phyloP scores from a whole-genome alignment of 148 eudicot genomes.

The Persicaria tinctoria region DNA sequence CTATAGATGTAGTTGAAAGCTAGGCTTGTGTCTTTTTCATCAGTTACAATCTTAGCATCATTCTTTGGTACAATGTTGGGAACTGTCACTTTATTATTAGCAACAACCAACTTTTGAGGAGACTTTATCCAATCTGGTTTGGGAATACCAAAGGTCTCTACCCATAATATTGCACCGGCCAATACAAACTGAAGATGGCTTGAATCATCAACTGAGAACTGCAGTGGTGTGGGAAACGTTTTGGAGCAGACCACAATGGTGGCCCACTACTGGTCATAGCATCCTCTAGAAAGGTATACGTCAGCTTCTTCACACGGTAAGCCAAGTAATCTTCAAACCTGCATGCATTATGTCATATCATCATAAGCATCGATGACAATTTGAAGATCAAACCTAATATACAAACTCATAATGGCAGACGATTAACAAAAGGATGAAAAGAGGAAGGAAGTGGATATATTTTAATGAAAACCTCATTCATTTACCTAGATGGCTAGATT shows the following conservation, averaged over 20 bases:
- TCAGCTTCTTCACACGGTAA: conserved; percentile 34
- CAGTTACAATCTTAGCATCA: conserved; percentile 31
- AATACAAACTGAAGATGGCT: conserved; percentile 29
- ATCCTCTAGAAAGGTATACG: conserved; percentile 38
- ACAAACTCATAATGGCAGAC: no score
- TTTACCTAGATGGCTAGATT: no score
- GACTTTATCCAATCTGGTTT: conserved; percentile 34
- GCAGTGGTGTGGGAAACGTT: conserved; percentile 33
- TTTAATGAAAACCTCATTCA: no score
- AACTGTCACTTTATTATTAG: conserved; percentile 27
- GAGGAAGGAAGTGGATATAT: no score
- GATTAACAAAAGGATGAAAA: no score
- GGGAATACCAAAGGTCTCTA: conserved; percentile 36
- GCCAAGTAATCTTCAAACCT: conserved; percentile 47
- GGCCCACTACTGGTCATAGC: conserved; percentile 31
- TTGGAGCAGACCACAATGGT: conserved; percentile 46
- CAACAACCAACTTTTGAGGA: conserved; percentile 23
- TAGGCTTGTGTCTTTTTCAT: conserved; percentile 36
- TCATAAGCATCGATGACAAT: no score
- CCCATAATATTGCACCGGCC: conserved; percentile 33
- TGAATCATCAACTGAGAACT: conserved; percentile 28
- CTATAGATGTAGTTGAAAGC: conserved; percentile 28
- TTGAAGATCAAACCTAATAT: no score
- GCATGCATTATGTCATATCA: conserved; percentile 14
- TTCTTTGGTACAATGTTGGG: conserved; percentile 36